A percentile compares a stretch with the other conserved stretches of the same genome.
Evolutionary conservation across 169 alveolate genomes (phyloP).

Genomic region (Cyclospora cayetanensis): DNA sequence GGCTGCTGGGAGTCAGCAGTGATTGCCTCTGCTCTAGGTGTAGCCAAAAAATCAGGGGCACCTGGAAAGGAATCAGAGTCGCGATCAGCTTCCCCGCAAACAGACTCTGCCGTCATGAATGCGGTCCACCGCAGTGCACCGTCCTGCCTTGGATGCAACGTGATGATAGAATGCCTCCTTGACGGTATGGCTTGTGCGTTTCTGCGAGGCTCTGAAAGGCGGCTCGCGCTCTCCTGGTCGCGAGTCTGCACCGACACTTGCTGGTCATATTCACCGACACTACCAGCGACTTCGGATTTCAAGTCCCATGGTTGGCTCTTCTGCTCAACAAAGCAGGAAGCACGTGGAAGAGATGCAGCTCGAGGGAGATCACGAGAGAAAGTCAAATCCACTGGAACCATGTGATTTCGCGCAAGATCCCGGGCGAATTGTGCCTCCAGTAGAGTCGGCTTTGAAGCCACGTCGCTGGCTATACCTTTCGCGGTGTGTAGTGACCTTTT

Average conservation of each 20-base stretch:
- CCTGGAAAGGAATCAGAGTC: not conserved
- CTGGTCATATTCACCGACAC: not conserved
- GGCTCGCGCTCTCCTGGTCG: not conserved
- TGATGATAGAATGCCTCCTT: slow-evolving; percentile 44
- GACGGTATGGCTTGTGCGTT: not conserved
- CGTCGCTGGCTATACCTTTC: too few relatives aligned
- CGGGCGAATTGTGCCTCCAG: slow-evolving; percentile 61
- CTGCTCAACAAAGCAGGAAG: not conserved
- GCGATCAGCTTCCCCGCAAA: not conserved
- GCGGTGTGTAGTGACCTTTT: too few relatives aligned
- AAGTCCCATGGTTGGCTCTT: not conserved
- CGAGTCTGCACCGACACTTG: not conserved
- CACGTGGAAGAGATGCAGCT: not conserved
- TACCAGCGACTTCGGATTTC: not conserved
- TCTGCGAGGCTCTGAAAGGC: not conserved
- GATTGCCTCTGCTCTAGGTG: not conserved
- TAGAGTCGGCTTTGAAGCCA: slow-evolving; percentile 25
- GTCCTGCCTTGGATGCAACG: slow-evolving; percentile 42
- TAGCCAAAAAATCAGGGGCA: not conserved
- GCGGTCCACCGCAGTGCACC: not conserved
- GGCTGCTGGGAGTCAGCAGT: not conserved
- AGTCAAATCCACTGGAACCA: not conserved
- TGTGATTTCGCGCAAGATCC: slow-evolving; percentile 45
- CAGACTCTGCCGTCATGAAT: not conserved
- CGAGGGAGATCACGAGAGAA: not conserved